phyloP scores from a whole-genome alignment of 306 rosid species.

The Casuarina equisetifolia region DNA sequence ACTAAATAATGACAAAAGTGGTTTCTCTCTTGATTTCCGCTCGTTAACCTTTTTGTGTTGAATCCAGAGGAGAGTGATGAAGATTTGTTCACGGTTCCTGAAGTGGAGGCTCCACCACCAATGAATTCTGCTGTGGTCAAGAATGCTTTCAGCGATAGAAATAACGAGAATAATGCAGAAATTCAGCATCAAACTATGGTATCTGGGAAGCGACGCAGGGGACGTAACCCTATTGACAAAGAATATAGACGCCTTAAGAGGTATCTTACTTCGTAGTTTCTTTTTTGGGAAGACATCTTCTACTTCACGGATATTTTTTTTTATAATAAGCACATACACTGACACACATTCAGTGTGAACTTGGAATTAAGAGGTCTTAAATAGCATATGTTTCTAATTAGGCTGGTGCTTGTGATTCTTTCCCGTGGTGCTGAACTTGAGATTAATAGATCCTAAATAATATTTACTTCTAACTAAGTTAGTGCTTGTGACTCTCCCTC shows the following conservation, averaged over 20 bases:
- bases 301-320: neutral
- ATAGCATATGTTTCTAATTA: too few relatives aligned
- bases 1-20: neutral
- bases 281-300: neutral
- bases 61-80: constrained; percentile 60
- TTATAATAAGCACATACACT: neutral
- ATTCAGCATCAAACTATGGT: constrained; percentile 23
- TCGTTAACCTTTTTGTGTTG: neutral
- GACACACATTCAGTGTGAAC: too few relatives aligned
- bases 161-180: constrained; percentile 23
- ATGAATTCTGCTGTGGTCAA: constrained; percentile 12
- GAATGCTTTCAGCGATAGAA: constrained; percentile 15
- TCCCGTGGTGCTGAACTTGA: too few relatives aligned
- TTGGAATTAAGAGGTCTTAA: too few relatives aligned
- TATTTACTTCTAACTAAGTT: too few relatives aligned
- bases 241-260: constrained; percentile 67
- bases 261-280: constrained; percentile 15
- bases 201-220: constrained; percentile 47
- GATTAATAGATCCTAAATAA: too few relatives aligned
- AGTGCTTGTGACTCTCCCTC: too few relatives aligned
- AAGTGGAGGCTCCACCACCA: constrained; percentile 35
- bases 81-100: constrained; percentile 64
- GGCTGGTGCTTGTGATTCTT: too few relatives aligned
- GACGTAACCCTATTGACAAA: constrained; percentile 57
- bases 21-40: neutral